Percentiles rank a stretch among this genome's conserved stretches.
phyloP scores from a whole-genome alignment of 208 protist species.

The Wallacemonas collosoma region DNA sequence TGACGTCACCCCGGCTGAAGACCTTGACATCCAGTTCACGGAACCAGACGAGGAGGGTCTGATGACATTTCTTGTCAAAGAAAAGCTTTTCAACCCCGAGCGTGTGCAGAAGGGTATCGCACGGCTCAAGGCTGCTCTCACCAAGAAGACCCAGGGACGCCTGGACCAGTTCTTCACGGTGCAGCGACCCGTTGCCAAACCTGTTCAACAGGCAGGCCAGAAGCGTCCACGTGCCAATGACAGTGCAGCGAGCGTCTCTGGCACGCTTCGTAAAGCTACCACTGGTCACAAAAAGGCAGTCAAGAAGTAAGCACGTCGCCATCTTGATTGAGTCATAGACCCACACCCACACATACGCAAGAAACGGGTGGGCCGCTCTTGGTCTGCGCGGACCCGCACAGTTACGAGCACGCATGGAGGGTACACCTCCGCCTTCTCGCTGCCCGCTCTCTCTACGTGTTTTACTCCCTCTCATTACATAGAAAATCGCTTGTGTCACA shows the following conservation, averaged over 20 bases:
- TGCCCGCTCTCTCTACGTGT: neutral
- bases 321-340: neutral
- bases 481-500: neutral
- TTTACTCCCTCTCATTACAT: neutral
- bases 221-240: slow-evolving; percentile 56
- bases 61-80: slow-evolving; percentile 96
- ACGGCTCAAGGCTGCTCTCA: slow-evolving; percentile 69
- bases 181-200: slow-evolving; percentile 18
- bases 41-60: slow-evolving; percentile 97
- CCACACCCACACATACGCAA: neutral
- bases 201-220: slow-evolving; percentile 19
- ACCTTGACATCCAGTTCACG: slow-evolving; percentile 92
- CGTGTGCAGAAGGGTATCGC: slow-evolving; percentile 84
- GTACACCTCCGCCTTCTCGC: no score
- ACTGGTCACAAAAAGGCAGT: slow-evolving; percentile 84
- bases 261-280: slow-evolving; percentile 63
- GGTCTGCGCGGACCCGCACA: no score
- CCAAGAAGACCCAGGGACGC: slow-evolving; percentile 82
- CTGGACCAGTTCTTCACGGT: slow-evolving; percentile 93
- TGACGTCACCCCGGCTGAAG: slow-evolving; percentile 79
- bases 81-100: slow-evolving; percentile 97
- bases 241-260: slow-evolving; percentile 46
- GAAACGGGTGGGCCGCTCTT: neutral
- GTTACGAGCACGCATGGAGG: no score
- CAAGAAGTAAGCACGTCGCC: slow-evolving; percentile 55